Conservation (phyloP, 2,329 filamentous ascomycete genomes). For the Colletotrichum sojae region DNA sequence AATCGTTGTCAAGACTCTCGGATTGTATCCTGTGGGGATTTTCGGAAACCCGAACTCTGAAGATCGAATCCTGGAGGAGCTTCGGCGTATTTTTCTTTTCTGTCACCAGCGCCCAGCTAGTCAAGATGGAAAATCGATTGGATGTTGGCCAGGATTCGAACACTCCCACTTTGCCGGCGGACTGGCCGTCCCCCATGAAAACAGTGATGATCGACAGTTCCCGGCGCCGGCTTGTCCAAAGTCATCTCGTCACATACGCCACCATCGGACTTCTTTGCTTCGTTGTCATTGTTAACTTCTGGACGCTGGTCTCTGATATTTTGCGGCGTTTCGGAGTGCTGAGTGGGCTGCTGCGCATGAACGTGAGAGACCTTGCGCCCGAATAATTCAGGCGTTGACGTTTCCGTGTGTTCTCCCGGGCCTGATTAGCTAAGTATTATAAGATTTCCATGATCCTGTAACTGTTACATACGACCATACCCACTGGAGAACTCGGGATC, state of each 20-base stretch:
- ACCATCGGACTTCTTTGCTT: constrained; percentile 3
- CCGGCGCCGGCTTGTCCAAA: constrained; percentile 12
- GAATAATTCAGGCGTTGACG: background rate
- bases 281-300: background rate
- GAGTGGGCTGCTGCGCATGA: background rate
- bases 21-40: background rate
- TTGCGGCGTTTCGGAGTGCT: background rate
- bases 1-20: background rate
- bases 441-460: accelerated
- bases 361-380: constrained; percentile 21
- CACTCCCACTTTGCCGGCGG: constrained; percentile 1
- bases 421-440: too few relatives aligned
- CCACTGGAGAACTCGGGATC: background rate
- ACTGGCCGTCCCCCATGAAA: background rate
- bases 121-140: background rate
- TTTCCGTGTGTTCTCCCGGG: too few relatives aligned
- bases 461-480: background rate
- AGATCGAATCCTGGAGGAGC: background rate
- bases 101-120: constrained; percentile 2
- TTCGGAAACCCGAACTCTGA: background rate
- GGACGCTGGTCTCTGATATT: background rate
- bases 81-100: background rate
- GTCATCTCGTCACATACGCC: background rate
- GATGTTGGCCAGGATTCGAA: background rate
- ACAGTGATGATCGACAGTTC: background rate